Base-by-base conservation (phyloP, 352 stramenopile species). In the Pythium scleroteichum region DNA sequence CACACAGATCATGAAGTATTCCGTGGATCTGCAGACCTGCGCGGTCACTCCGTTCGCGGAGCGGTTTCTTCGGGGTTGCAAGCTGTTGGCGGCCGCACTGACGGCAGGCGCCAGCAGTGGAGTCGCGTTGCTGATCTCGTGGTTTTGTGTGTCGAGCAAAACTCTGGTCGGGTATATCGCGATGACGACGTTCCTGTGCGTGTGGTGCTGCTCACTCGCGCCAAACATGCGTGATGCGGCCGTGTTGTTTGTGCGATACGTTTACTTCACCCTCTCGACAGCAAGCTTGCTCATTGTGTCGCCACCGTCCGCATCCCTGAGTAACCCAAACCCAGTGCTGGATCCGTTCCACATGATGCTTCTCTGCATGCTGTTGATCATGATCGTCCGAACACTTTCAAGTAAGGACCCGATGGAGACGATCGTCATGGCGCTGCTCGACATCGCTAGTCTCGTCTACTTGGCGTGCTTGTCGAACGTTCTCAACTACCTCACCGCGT, bases 321-420 rank as follows among this genome's bases (percentile, higher is more conserved):
- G 23, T n/a, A 48, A 65, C 38, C 53, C 46, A 10, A 59, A 39
- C 60, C 40, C 44, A 6, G 66, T 73, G 24, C 64, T 87, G 20
- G 74, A 89, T 62, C 77, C 79, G 13, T 86, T 85, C 61, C 78
- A 74, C 19, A 53, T 89, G 45, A 48, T 85, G 44, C 42, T 87
- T 14, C 53, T 82, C 0, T 66, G 53, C 27, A 69, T 73, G 12
- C 63, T 66, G 26, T 44, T 89, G 39, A 56, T 87, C 42, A 51
- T 89, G 22, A 72, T 87, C 40, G 60, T 53, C 1, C 74, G 77
- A 4, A 73, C 78, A 2, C 29, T 89, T 17, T 79, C 73, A 2
- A 85, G 79, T 46, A 85, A 89, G 57, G 79, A 89, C 29, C 53
- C 76, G 0, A 82, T 87, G 68, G 79, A 89, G 62, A 87, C 75